Conservation (phyloP, 1,284 basidiomycete genomes). For the Sporisorium scitamineum region DNA sequence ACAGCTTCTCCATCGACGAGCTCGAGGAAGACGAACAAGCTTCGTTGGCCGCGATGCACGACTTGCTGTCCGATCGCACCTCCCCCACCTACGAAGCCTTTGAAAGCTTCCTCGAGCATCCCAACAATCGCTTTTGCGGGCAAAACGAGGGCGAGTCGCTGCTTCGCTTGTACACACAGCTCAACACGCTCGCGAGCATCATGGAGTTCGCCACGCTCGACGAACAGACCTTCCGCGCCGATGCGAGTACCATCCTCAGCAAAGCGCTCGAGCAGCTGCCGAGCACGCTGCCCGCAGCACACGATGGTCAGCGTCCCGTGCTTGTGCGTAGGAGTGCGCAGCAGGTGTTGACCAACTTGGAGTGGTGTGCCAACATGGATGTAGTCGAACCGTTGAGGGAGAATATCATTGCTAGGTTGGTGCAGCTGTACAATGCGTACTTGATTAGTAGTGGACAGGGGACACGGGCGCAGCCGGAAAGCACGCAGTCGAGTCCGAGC, state of each 20-base stretch:
- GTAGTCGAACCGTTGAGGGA: conserved; percentile 45
- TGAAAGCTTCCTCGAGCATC: conserved; percentile 54
- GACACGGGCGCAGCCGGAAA: conserved; percentile 12
- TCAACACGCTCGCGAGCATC: conserved; percentile 55
- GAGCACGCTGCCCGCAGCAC: conserved; percentile 28
- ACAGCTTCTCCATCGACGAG: conserved; percentile 46
- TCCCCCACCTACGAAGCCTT: conserved; percentile 55
- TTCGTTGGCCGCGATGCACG: conserved; percentile 22
- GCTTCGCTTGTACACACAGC: conserved; percentile 61
- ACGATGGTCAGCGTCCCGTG: conserved; percentile 34
- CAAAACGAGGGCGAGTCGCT: conserved; percentile 60
- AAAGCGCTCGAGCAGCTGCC: conserved; percentile 52
- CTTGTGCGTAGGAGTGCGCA: conserved; percentile 42
- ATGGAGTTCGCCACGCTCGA: conserved; percentile 50
- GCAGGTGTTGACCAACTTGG: conserved; percentile 49
- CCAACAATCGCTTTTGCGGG: conserved; percentile 32
- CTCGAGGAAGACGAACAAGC: conserved; percentile 18
- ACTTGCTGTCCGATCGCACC: conserved; percentile 39
- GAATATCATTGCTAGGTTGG: conserved; percentile 37
- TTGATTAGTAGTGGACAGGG: conserved; percentile 4
- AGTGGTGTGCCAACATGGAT: conserved; percentile 54
- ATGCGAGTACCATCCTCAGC: conserved; percentile 52
- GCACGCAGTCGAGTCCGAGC: conserved; percentile 19
- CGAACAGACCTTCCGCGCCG: conserved; percentile 53
- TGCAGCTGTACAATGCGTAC: conserved; percentile 36